phyloP scores from a whole-genome alignment of 1,139 yeast species.

The Candida pseudocylindracea region DNA sequence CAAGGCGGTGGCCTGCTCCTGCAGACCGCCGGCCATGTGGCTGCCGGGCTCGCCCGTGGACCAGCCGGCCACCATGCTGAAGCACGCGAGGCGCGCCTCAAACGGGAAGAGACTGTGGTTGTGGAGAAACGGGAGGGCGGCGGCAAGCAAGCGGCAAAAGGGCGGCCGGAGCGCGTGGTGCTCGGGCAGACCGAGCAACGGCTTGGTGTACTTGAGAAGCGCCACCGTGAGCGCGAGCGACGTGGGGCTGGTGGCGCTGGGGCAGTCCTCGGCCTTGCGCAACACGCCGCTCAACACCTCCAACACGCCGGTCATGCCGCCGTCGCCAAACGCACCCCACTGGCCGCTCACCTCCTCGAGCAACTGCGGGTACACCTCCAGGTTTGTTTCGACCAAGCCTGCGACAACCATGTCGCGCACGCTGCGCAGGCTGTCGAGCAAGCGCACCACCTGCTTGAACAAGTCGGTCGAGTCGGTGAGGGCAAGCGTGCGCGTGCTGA shows the following conservation, averaged over 20 bases:
- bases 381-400: slow-evolving; percentile 76
- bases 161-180: slow-evolving; percentile 62
- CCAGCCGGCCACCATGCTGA: slow-evolving; percentile 78
- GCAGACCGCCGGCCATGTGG: slow-evolving; percentile 27
- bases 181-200: slow-evolving; percentile 38
- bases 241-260: too few relatives aligned
- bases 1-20: slow-evolving; percentile 34
- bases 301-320: slow-evolving; percentile 52
- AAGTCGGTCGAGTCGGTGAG: slow-evolving; percentile 27
- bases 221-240: slow-evolving; percentile 26
- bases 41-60: slow-evolving; percentile 58
- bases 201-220: slow-evolving; percentile 42
- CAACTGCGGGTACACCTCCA: slow-evolving; percentile 64
- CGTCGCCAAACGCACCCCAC: slow-evolving; percentile 8
- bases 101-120: slow-evolving; percentile 38
- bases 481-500: slow-evolving; percentile 70
- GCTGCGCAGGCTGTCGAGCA: slow-evolving; percentile 6
- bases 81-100: slow-evolving; percentile 68
- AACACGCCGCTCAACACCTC: slow-evolving; percentile 36
- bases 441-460: too few relatives aligned
- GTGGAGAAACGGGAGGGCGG: slow-evolving; percentile 31
- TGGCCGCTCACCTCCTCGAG: slow-evolving; percentile 34
- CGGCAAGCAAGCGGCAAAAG: slow-evolving; percentile 59
- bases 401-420: slow-evolving; percentile 71
- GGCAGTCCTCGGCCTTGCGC: too few relatives aligned